These are phyloP conservation scores for Syzygium jambos DNA, from an alignment of 345 rosid genomes.

Conservation along the genomic window DNA sequence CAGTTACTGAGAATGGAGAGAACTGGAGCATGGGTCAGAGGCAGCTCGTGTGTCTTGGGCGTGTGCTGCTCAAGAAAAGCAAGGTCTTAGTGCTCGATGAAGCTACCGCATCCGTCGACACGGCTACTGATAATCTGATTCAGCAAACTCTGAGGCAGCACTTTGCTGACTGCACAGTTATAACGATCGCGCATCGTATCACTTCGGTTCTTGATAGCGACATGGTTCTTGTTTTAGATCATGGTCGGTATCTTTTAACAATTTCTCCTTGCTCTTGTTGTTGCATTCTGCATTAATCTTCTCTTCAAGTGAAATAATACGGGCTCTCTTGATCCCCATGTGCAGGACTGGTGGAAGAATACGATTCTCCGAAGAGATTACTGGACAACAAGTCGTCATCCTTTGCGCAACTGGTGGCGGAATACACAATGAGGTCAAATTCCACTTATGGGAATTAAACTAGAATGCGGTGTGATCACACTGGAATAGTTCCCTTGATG, in stretches of 20 bases:
- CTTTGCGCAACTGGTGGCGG: slow-evolving; percentile 68
- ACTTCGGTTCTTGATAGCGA: slow-evolving; percentile 80
- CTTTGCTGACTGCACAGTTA: slow-evolving; percentile 58
- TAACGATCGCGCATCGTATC: slow-evolving; percentile 81
- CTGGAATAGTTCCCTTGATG: background rate
- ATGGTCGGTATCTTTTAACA: slow-evolving; percentile 27
- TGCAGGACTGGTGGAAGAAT: slow-evolving; percentile 65
- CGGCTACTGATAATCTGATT: slow-evolving; percentile 77
- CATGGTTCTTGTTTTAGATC: slow-evolving; percentile 62
- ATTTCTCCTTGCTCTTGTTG: background rate
- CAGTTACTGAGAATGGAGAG: slow-evolving; percentile 80
- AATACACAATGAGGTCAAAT: slow-evolving; percentile 55
- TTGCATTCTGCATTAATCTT: background rate
- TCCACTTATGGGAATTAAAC: background rate
- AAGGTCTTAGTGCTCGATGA: slow-evolving; percentile 80
- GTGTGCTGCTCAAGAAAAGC: slow-evolving; percentile 72
- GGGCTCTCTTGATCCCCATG: background rate
- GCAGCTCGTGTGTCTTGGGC: slow-evolving; percentile 76
- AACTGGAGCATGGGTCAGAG: slow-evolving; percentile 97
- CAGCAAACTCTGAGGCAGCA: slow-evolving; percentile 62
- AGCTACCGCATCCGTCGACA: slow-evolving; percentile 89
- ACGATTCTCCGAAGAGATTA: slow-evolving; percentile 51
- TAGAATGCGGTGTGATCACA: background rate
- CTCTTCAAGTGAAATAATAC: background rate
- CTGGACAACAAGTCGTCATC: slow-evolving; percentile 59